Percentiles rank a stretch among this genome's conserved stretches.
Conservation (phyloP, 306 rosid genomes). For the Dryas drummondii region DNA sequence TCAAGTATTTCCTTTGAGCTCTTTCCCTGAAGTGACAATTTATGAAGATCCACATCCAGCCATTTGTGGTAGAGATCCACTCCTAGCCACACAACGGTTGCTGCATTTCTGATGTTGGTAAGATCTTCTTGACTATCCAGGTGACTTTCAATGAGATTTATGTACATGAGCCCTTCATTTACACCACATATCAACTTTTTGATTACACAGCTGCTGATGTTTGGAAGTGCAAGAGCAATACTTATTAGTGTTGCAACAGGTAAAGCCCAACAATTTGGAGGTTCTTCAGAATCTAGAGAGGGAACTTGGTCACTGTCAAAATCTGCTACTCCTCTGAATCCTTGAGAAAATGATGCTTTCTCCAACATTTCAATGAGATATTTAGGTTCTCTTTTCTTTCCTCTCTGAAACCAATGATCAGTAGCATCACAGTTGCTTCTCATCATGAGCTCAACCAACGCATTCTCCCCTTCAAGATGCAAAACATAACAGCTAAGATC, state of each 20-base stretch:
- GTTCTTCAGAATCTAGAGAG: conserved; percentile 47
- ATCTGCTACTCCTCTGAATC: conserved; percentile 54
- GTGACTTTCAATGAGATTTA: conserved; percentile 45
- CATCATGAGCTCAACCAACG: conserved; percentile 59
- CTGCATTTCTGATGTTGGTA: conserved; percentile 47
- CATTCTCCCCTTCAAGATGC: conserved; percentile 87
- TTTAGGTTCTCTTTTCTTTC: conserved; percentile 57
- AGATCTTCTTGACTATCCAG: conserved; percentile 49
- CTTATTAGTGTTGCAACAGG: conserved; percentile 72
- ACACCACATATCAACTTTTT: conserved; percentile 43
- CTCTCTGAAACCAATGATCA: conserved; percentile 58
- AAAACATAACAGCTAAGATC: conserved; percentile 70
- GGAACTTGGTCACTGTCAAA: conserved; percentile 58
- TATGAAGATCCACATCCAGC: conserved; percentile 62
- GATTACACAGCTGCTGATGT: conserved; percentile 26
- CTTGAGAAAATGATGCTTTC: conserved; percentile 46
- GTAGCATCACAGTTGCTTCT: conserved; percentile 62
- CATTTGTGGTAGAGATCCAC: conserved; percentile 69
- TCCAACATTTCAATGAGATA: conserved; percentile 50
- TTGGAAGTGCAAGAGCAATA: conserved; percentile 68
- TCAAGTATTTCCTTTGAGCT: conserved; percentile 50
- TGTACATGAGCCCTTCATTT: conserved; percentile 55
- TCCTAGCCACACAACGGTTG: conserved; percentile 64
- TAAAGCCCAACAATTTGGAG: conserved; percentile 76
- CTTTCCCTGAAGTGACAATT: conserved; percentile 47